Conservation (phyloP, 345 rosid genomes). For the Lumnitzera racemosa region DNA sequence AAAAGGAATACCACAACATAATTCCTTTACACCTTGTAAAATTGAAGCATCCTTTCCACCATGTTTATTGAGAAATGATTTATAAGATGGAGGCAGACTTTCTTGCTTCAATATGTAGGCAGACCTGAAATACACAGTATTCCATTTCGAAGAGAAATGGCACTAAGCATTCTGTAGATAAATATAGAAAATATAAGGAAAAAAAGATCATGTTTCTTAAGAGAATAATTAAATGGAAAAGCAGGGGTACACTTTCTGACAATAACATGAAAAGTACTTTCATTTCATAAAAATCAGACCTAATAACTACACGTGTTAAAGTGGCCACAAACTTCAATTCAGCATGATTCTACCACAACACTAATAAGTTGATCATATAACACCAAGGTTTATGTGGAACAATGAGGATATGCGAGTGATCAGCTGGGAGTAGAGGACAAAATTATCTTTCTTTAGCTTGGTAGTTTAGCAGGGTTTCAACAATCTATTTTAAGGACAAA, state of each 20-base stretch:
- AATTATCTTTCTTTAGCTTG: no score
- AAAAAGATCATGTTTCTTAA: not conserved
- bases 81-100: slow-evolving; percentile 83
- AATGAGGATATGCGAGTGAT: no score
- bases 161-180: not conserved
- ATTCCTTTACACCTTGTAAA: slow-evolving; percentile 71
- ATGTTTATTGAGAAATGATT: slow-evolving; percentile 82
- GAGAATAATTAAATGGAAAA: no score
- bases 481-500: no score
- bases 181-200: not conserved
- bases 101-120: slow-evolving; percentile 87
- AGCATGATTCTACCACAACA: no score
- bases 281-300: no score
- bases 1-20: slow-evolving; percentile 57
- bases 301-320: no score
- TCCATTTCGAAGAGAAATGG: slow-evolving; percentile 7
- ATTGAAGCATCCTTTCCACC: slow-evolving; percentile 70
- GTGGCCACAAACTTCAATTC: no score
- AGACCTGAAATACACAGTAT: slow-evolving; percentile 45
- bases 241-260: not conserved
- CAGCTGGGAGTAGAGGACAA: no score
- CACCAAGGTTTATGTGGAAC: no score
- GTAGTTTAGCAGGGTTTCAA: no score
- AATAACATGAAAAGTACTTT: not conserved
- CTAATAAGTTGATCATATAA: no score